phyloP scores from a whole-genome alignment of 208 protist species.

The Acanthamoeba triangularis region DNA sequence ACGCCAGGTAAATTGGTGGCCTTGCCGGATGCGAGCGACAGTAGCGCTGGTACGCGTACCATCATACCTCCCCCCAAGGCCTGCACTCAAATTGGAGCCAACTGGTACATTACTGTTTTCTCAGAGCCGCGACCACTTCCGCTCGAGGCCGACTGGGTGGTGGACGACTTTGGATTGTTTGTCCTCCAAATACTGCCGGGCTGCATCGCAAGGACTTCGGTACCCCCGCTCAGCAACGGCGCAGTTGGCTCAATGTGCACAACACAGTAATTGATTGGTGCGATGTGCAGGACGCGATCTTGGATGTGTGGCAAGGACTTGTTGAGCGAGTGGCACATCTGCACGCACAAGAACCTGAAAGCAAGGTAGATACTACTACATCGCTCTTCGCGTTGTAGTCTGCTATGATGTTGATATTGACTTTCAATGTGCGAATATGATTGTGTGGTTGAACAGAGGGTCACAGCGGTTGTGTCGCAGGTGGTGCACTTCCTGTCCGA shows the following conservation, averaged over 20 bases:
- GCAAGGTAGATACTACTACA: neutral
- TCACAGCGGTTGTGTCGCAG: neutral
- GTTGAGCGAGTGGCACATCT: neutral
- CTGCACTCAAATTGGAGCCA: too few relatives aligned
- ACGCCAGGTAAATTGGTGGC: conserved; percentile 8
- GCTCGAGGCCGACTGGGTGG: conserved; percentile 16
- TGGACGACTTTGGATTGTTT: neutral
- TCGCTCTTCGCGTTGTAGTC: too few relatives aligned
- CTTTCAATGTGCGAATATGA: neutral
- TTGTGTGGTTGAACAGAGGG: neutral
- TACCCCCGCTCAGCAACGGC: neutral
- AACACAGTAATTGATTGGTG: too few relatives aligned
- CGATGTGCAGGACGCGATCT: neutral
- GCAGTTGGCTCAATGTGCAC: too few relatives aligned
- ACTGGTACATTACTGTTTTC: too few relatives aligned
- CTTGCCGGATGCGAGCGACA: neutral
- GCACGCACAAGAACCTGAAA: neutral
- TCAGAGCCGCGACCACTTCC: neutral
- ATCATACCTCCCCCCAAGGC: neutral
- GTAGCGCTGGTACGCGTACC: too few relatives aligned
- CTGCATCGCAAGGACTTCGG: neutral
- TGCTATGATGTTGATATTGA: too few relatives aligned
- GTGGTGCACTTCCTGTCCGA: neutral
- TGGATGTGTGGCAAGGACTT: conserved; percentile 19
- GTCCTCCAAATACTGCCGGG: neutral